These are phyloP conservation scores for Amaranthus tricolor DNA, from an alignment of 179 eudicot genomes.

Conservation along the genomic window DNA sequence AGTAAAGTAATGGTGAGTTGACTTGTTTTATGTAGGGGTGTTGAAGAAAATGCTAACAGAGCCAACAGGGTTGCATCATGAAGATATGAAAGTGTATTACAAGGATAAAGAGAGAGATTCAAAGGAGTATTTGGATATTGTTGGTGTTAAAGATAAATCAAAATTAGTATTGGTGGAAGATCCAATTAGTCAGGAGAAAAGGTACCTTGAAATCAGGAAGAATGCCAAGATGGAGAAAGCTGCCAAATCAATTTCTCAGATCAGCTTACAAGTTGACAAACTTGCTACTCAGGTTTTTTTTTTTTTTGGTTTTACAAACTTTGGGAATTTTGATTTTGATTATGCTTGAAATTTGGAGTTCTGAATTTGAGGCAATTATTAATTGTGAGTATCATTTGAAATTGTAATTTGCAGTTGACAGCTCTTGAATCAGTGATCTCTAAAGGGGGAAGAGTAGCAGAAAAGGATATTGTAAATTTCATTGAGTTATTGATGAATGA, in stretches of 20 bases:
- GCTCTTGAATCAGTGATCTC: conserved; percentile 71
- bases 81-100: conserved; percentile 69
- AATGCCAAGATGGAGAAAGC: conserved; percentile 79
- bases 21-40: conserved; percentile 84
- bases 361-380: conserved; percentile 6
- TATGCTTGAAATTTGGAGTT: conserved; percentile 2
- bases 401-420: conserved; percentile 48
- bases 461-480: conserved; percentile 51
- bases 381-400: background rate
- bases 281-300: conserved; percentile 76
- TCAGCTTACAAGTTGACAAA: conserved; percentile 84
- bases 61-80: conserved; percentile 83
- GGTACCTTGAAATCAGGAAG: conserved; percentile 76
- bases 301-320: too few relatives aligned
- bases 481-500: conserved; percentile 78
- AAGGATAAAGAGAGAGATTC: conserved; percentile 78
- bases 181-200: conserved; percentile 79
- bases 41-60: conserved; percentile 75
- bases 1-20: conserved; percentile 6
- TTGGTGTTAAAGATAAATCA: conserved; percentile 84
- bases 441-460: conserved; percentile 70
- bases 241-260: conserved; percentile 64
- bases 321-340: background rate
- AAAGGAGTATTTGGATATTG: conserved; percentile 60
- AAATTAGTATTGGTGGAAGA: conserved; percentile 78